A percentile compares a stretch with the other conserved stretches of the same genome.
Conservation (phyloP, 2,329 filamentous ascomycete species). For the Hypocreales sp. region DNA sequence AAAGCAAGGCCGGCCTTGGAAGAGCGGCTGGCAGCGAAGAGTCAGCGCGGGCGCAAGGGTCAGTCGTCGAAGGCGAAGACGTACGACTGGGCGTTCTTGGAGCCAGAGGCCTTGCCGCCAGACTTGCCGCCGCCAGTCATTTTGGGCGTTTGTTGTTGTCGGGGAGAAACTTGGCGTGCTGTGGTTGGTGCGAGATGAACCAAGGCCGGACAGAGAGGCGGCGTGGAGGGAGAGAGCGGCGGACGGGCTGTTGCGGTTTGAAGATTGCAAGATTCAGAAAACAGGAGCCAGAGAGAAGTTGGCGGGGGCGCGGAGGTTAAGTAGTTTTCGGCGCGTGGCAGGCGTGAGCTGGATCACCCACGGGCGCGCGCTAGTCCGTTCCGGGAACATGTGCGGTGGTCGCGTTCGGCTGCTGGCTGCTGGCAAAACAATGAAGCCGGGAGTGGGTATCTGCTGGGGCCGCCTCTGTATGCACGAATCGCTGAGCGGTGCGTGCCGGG, state of each 20-base stretch:
- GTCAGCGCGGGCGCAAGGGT: not conserved
- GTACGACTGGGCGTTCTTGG: slow-evolving; percentile 99
- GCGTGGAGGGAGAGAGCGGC: too few relatives aligned
- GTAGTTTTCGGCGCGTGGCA: slow-evolving; percentile 36
- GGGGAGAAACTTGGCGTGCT: too few relatives aligned
- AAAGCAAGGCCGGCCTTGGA: slow-evolving; percentile 99
- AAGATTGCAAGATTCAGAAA: slow-evolving; percentile 15
- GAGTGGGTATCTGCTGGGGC: too few relatives aligned
- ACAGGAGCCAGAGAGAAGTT: slow-evolving; percentile 16
- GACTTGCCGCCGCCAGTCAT: slow-evolving; percentile 99
- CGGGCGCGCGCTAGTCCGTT: slow-evolving; percentile 12
- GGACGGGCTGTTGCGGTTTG: too few relatives aligned
- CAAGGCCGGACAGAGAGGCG: too few relatives aligned
- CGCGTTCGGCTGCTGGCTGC: too few relatives aligned
- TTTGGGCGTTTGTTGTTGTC: slow-evolving; percentile 51
- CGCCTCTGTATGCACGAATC: too few relatives aligned
- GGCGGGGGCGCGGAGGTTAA: slow-evolving; percentile 35
- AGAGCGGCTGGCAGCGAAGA: slow-evolving; percentile 52
- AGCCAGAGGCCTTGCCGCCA: slow-evolving; percentile 97
- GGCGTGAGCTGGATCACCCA: slow-evolving; percentile 34
- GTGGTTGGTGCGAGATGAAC: too few relatives aligned
- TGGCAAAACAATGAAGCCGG: too few relatives aligned
- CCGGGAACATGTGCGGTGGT: slow-evolving; percentile 14
- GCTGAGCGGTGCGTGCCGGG: too few relatives aligned
- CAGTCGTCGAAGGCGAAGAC: slow-evolving; percentile 23